A percentile compares a stretch with the other conserved stretches of the same genome.
Evolutionary conservation across 495 filamentous ascomycete species (phyloP).

Genomic region (Cairneyella variabilis): DNA sequence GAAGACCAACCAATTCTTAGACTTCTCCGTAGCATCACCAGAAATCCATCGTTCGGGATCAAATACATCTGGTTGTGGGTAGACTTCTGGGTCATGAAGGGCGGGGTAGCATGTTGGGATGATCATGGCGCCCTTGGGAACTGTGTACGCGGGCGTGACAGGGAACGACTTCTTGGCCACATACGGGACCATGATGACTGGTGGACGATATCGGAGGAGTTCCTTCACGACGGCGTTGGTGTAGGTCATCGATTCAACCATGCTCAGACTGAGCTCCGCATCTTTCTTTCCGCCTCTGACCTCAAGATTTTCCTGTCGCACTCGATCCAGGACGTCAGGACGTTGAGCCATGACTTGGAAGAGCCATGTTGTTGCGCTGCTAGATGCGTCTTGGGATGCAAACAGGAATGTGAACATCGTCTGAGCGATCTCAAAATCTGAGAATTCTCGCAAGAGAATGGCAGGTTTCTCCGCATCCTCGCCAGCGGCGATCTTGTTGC

Average conservation of each 20-base stretch:
- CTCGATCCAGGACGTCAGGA: conserved; percentile 82
- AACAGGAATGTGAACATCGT: conserved; percentile 98
- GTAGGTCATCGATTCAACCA: conserved; percentile 83
- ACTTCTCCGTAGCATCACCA: conserved; percentile 77
- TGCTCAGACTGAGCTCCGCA: conserved; percentile 67
- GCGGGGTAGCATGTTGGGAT: conserved; percentile 88
- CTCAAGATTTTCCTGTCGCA: conserved; percentile 86
- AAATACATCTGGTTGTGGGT: conserved; percentile 81
- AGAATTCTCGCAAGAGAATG: conserved; percentile 78
- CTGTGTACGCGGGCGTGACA: conserved; percentile 83
- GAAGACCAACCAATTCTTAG: conserved; percentile 97
- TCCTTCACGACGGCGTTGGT: conserved; percentile 94
- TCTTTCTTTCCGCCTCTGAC: conserved; percentile 73
- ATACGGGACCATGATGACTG: conserved; percentile 97
- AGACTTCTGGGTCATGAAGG: conserved; percentile 92
- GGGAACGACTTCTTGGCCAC: conserved; percentile 92
- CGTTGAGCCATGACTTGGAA: conserved; percentile 94
- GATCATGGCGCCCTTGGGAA: conserved; percentile 91
- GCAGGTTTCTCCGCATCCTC: conserved; percentile 72
- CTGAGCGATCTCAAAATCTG: conserved; percentile 87
- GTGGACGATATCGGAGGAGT: conserved; percentile 88
- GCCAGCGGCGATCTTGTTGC: conserved; percentile 27
- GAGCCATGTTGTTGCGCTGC: conserved; percentile 87
- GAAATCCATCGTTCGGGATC: conserved; percentile 91
- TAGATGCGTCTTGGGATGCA: conserved; percentile 95